Evolutionary conservation across 176 grass and related monocot species (phyloP), one percentile per base, ranked within the genome.

Genomic region (Carex littledalei): DNA sequence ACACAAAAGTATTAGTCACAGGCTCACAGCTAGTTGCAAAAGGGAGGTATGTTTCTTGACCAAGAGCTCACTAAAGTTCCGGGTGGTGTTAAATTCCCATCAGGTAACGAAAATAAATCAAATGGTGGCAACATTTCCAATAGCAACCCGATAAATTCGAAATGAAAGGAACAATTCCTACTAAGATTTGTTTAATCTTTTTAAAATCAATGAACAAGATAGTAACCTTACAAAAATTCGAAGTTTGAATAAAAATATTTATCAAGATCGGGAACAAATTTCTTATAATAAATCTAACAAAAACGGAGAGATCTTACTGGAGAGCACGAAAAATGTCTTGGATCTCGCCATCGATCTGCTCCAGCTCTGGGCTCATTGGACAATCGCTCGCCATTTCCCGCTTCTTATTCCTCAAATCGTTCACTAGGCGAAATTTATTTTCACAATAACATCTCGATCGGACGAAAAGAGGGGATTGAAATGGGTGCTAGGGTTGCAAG

Each of bases 261-360:
- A 52, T 31, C 24, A 55, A 32, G 52, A 56, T 78, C 53, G 11
- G 24, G 16, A 56, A 56, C 13, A 55, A 16, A 9, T 56, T 18
- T 32, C 74, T 32, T n/a, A 78, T 32, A 31, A 17, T 3, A 47
- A n/a, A 32, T 41, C 13, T 8, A 84, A 5, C 7, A 63, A 81
- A 34, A 53, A 49, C 1, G 2, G 55, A 4, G 75, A 29, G 80
- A 89, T 85, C 83, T 94, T 84, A 96, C 97, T 96, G 91, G 61
- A 99, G 97, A 61, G 90, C 97, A 58, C 91, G 93, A 89, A 99
- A 99, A 83, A 96, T 91, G 84, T 99, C 91, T 84, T 92, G 91
- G 91, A 96, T 96, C 90, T 99, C 88, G 83, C 93, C 97, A 85
- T 99, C 90, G 17, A 96, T 86, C 93, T 91, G 91, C 87, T 99